Evolutionary conservation across 176 grass and related monocot species (phyloP).

Genomic region (Raddia distichophylla): DNA sequence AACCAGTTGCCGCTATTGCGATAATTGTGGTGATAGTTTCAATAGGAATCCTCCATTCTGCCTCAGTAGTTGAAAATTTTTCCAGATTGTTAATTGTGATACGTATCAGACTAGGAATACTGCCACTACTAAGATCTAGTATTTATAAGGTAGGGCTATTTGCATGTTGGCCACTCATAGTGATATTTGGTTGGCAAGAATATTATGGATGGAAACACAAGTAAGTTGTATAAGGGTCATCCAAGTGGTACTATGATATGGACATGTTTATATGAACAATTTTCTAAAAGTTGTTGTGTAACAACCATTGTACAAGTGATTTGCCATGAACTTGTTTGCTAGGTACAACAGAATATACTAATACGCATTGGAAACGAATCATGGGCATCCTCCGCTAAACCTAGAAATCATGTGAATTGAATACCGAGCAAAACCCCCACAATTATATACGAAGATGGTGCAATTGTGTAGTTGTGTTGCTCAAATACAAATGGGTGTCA

Average conservation of each 20-base stretch:
- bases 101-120: constrained; percentile 21
- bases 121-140: constrained; percentile 29
- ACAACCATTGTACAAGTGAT: background rate
- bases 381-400: too few relatives aligned
- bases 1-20: constrained; percentile 28
- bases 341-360: too few relatives aligned
- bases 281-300: background rate
- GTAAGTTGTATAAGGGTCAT: background rate
- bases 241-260: background rate
- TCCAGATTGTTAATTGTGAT: background rate
- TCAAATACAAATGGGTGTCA: too few relatives aligned
- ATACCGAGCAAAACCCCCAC: too few relatives aligned
- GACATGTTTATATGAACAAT: background rate
- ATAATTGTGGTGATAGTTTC: constrained; percentile 33
- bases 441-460: too few relatives aligned
- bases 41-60: constrained; percentile 7
- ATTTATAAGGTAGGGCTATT: constrained; percentile 29
- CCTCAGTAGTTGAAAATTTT: constrained; percentile 13
- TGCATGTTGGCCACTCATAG: constrained; percentile 28
- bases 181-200: constrained; percentile 46
- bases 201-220: background rate
- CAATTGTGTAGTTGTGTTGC: too few relatives aligned
- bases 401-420: too few relatives aligned
- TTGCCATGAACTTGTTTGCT: too few relatives aligned
- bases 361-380: too few relatives aligned